Evolutionary conservation across 2,329 filamentous ascomycete species (phyloP).

Genomic region (Colletotrichum higginsianum): DNA sequence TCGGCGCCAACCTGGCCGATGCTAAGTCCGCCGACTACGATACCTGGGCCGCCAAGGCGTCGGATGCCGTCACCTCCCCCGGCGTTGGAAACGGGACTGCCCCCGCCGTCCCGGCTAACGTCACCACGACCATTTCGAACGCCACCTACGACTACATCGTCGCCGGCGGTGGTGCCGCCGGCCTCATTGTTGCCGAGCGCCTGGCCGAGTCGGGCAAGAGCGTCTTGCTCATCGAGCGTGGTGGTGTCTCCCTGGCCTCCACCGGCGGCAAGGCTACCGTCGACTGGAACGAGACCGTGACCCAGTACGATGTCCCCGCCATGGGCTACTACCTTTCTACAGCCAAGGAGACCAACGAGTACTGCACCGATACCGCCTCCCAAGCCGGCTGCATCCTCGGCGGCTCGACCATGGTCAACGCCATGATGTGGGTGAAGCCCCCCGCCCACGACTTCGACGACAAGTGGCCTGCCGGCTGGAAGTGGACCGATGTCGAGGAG

Average conservation of each 20-base stretch:
- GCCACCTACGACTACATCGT: slow-evolving; percentile 43
- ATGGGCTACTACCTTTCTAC: slow-evolving; percentile 42
- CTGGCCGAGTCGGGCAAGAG: slow-evolving; percentile 43
- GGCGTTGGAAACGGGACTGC: slow-evolving; percentile 33
- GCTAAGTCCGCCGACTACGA: slow-evolving; percentile 45
- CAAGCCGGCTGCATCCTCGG: slow-evolving; percentile 52
- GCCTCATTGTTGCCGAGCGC: slow-evolving; percentile 40
- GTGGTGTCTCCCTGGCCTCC: slow-evolving; percentile 31
- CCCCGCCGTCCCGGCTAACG: slow-evolving; percentile 27
- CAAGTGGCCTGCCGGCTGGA: slow-evolving; percentile 43
- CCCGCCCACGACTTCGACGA: slow-evolving; percentile 42
- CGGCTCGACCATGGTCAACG: slow-evolving; percentile 50
- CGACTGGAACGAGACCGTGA: slow-evolving; percentile 48
- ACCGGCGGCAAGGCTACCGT: slow-evolving; percentile 44
- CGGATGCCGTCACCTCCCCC: slow-evolving; percentile 45
- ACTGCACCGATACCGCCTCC: slow-evolving; percentile 49
- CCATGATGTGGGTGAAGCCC: slow-evolving; percentile 47
- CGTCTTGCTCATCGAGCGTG: slow-evolving; percentile 42
- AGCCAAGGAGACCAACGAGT: slow-evolving; percentile 40
- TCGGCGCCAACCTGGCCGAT: slow-evolving; percentile 41
- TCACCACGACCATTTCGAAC: slow-evolving; percentile 41
- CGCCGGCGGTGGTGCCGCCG: slow-evolving; percentile 42
- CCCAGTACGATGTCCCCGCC: slow-evolving; percentile 45
- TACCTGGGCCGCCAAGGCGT: slow-evolving; percentile 44
- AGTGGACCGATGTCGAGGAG: slow-evolving; percentile 42